Evolutionary conservation across 306 rosid species (phyloP).

Genomic region (Prinsepia uniflora): DNA sequence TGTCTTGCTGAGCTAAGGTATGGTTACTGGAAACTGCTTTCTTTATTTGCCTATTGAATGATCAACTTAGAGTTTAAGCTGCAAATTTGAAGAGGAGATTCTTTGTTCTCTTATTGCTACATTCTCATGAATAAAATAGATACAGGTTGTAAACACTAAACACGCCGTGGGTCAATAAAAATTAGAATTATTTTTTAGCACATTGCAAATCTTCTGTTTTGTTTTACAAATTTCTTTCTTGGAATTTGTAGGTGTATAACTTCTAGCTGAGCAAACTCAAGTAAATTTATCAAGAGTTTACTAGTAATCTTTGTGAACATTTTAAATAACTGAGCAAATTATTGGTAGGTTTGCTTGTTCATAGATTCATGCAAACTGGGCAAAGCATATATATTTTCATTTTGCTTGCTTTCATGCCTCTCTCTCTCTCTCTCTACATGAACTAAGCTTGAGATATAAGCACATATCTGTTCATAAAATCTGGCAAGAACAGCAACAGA

Average conservation of each 20-base stretch:
- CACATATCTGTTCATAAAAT: background rate
- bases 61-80: background rate
- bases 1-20: constrained; percentile 55
- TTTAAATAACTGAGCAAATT: background rate
- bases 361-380: constrained; percentile 36
- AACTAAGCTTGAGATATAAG: constrained; percentile 1
- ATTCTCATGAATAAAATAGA: constrained; percentile 2
- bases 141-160: background rate
- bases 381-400: constrained; percentile 34
- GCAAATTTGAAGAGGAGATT: background rate
- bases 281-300: background rate
- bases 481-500: background rate
- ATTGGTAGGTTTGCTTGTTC: constrained; percentile 13
- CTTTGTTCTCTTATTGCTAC: background rate
- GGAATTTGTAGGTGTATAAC: background rate
- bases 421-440: constrained; percentile 31
- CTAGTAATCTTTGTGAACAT: background rate
- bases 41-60: background rate
- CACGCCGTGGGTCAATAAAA: background rate
- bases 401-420: constrained; percentile 39
- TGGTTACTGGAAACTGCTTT: background rate
- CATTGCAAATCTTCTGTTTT: background rate
- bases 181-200: background rate
- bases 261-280: background rate
- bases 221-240: background rate